Evolutionary conservation across 495 filamentous ascomycete species (phyloP).

Genomic region (Trichoderma virens): DNA sequence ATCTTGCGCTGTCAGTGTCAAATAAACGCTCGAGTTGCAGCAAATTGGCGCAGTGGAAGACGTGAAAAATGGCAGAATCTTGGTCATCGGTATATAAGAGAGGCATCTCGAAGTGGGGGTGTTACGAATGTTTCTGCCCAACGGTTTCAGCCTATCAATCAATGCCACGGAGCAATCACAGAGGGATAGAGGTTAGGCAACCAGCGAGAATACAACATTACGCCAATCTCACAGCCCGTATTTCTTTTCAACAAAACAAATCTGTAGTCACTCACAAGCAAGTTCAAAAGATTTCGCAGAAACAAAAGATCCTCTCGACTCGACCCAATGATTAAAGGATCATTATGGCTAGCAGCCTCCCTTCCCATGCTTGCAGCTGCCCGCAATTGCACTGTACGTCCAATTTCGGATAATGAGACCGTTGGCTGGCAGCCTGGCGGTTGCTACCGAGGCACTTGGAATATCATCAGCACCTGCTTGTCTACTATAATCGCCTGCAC

Average conservation of each 20-base stretch:
- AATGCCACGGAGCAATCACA: background rate
- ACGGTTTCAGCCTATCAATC: background rate
- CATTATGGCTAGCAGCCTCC: background rate
- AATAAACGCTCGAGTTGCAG: background rate
- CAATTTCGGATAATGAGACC: background rate
- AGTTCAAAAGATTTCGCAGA: background rate
- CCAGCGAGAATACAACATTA: too few relatives aligned
- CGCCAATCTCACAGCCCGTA: background rate
- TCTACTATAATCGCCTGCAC: slow-evolving; percentile 25
- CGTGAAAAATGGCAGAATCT: background rate
- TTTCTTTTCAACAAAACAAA: background rate
- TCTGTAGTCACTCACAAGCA: background rate
- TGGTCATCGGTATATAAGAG: background rate
- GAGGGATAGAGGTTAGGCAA: too few relatives aligned
- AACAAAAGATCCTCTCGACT: background rate
- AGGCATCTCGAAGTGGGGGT: background rate
- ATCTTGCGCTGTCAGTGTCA: background rate
- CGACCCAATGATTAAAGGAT: background rate
- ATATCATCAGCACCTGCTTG: slow-evolving; percentile 15
- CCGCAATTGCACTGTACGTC: background rate
- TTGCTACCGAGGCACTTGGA: slow-evolving; percentile 12
- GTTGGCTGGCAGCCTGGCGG: background rate
- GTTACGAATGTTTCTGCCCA: background rate
- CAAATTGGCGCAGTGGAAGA: background rate
- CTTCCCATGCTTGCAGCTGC: background rate